Base-by-base conservation (phyloP, 2,329 filamentous ascomycete genomes). In the Aureobasidium subglaciale region DNA sequence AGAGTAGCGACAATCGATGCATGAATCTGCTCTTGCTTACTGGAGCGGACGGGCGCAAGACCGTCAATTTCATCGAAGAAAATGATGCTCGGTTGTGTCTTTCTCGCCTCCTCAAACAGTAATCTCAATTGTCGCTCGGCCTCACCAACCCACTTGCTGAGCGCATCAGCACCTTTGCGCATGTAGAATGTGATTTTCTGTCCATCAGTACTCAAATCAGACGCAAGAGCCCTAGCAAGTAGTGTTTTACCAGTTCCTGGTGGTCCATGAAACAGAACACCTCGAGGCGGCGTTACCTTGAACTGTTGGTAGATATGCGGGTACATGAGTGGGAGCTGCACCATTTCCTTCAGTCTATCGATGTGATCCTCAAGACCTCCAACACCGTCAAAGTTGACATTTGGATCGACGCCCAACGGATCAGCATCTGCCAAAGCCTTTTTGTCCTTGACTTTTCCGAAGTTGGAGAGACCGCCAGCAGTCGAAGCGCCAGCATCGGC, bases 1-100 rank as follows among this genome's bases (percentile, higher is more conserved):
- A 96, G 74, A 1, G 91, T 96, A 1, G 91, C 95, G 13, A 96
- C 92, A 61, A 99, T 99, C 2, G 92, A 97, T 5, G 93, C 90
- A 71, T 99, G 93, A 58, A 97, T 97, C 72, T 99, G 93, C 68
- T 99, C 93, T 73, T 97, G 92, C 70, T 97, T 97, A 72, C 92
- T 96, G 11, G 93, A 97, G 63, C 93, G 83, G 30, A 97, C 93
- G 50, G 93, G 95, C 2, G 93, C 93, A 61, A 99, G 78, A 55
- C 93, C 93, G 73, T 99, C 93, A 63, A 99, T 99, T 70, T 99
- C 93, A 69, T 99, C 93, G 64, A 99, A 97, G 76, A 99, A 99
- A 70, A 99, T 99, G 71, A 99, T 99, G 70, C 92, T 97, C 0
- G 93, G 93, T 66, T 99, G 93, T 1, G 87, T 97, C 69, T 90